Evolutionary conservation across 2,329 filamentous ascomycete species (phyloP).

Genomic region (Sclerotinia subarctica): DNA sequence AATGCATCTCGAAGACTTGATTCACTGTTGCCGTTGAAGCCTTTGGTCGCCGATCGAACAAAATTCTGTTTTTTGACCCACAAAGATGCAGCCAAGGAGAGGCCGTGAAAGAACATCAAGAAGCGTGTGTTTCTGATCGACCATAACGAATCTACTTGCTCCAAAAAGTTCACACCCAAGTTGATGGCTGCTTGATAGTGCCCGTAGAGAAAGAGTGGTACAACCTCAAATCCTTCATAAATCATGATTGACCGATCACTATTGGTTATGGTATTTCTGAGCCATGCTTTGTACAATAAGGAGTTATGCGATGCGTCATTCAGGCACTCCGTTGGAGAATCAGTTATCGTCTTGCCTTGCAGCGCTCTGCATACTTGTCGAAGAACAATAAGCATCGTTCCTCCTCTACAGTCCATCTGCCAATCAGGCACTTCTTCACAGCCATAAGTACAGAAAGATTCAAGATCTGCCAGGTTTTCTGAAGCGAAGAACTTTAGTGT

Average conservation of each 20-base stretch:
- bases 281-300: slow-evolving; percentile 57
- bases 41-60: slow-evolving; percentile 24
- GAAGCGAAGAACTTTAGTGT: slow-evolving; percentile 67
- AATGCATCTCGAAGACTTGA: slow-evolving; percentile 46
- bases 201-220: slow-evolving; percentile 61
- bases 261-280: slow-evolving; percentile 48
- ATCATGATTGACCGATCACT: slow-evolving; percentile 62
- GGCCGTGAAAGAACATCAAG: slow-evolving; percentile 58
- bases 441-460: slow-evolving; percentile 67
- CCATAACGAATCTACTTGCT: slow-evolving; percentile 52
- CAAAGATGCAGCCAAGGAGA: slow-evolving; percentile 53
- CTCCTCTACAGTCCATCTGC: slow-evolving; percentile 68
- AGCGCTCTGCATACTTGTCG: slow-evolving; percentile 66
- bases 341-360: slow-evolving; percentile 66
- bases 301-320: slow-evolving; percentile 65
- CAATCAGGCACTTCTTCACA: slow-evolving; percentile 72
- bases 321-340: slow-evolving; percentile 52
- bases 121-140: slow-evolving; percentile 57
- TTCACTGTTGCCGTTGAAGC: slow-evolving; percentile 43
- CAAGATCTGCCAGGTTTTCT: slow-evolving; percentile 66
- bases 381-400: slow-evolving; percentile 63
- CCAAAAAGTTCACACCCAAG: slow-evolving; percentile 50
- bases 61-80: slow-evolving; percentile 37
- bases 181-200: slow-evolving; percentile 59
- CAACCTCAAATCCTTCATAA: slow-evolving; percentile 65